A percentile compares a stretch with the other conserved stretches of the same genome.
phyloP scores from a whole-genome alignment of 2,329 filamentous ascomycete species.

The Colletotrichum chlorophyti region DNA sequence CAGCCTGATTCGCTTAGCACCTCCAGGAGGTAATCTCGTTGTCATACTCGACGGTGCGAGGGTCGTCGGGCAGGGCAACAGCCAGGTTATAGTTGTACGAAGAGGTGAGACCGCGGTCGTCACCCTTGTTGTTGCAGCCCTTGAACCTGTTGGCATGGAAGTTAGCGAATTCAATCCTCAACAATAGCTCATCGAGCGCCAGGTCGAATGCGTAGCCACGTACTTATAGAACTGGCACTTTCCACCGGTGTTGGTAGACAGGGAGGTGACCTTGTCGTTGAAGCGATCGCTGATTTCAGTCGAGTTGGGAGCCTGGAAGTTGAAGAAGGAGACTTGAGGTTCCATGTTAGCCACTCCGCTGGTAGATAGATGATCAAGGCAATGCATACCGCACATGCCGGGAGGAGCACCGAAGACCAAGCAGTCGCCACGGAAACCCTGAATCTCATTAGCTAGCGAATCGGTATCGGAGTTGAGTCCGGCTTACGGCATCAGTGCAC shows the following conservation, averaged over 20 bases:
- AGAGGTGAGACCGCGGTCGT: conserved; percentile 20
- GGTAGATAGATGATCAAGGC: rapidly evolving
- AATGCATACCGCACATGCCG: conserved; percentile 1
- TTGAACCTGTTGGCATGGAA: neutral
- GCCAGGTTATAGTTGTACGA: conserved; percentile 21
- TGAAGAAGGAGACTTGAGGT: conserved; percentile 12
- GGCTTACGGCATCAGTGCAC: conserved; percentile 6
- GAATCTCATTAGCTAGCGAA: neutral
- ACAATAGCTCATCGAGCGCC: too few species aligned
- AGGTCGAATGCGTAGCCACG: neutral
- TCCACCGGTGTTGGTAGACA: conserved; percentile 22
- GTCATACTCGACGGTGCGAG: conserved; percentile 16
- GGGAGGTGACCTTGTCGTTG: conserved; percentile 15
- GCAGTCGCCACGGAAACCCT: conserved; percentile 25
- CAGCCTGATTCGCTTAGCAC: neutral
- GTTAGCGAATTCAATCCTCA: too few species aligned
- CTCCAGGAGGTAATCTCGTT: conserved; percentile 24
- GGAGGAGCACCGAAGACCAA: conserved; percentile 10
- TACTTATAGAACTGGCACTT: conserved; percentile 25
- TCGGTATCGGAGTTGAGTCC: too few species aligned
- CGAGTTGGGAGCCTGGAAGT: conserved; percentile 7
- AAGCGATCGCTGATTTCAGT: conserved; percentile 6
- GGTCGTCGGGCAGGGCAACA: conserved; percentile 11
- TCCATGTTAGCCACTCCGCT: neutral
- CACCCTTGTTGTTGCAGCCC: conserved; percentile 23